Base-by-base conservation (phyloP, 306 rosid genomes). In the Glycyrrhiza uralensis region DNA sequence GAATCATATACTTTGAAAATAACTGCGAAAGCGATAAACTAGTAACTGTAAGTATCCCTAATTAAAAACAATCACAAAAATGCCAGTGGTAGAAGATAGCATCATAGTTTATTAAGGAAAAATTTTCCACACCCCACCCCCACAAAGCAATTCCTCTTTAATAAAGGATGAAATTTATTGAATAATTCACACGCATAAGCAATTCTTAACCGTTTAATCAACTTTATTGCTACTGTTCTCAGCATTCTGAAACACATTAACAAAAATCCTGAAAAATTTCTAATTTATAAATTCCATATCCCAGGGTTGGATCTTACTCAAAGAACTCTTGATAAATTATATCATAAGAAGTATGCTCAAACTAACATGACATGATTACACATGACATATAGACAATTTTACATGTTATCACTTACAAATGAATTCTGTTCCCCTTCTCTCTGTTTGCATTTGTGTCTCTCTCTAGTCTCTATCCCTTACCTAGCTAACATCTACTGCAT, bases 1-100 rank as follows among this genome's bases (percentile, higher is more conserved):
- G 90, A 81, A 84, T 94, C 99, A 41, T 87, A 91, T 18, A 94
- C 87, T 78, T 80, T 91, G 88, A 94, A 94, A 72, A 94, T 91
- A 65, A 87, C 97, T 89, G 87, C 52, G 52, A 75, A 67, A 62
- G 6, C 23, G 60, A 75, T 32, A 51, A 61, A 64, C 66, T 4
- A 59, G 28, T 6, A 47, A 58, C 19, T 19, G 3, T 72, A 46
- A 70, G 65, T 60, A 46, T 42, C 39, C 23, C 4, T 36, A 1
- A 69, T 10, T 56, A 23, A 32, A 74, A 15, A 12, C 58, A 72
- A 65, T 30, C 61, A 74, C 5, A 57, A 50, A n/a, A 67, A 59
- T 29, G 64, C n/a, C 12, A 69, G 7, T 12, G 24, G 74, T 3
- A 63, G 12, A 49, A 62, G 35, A 42, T 15, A 39, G 2, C 12